phyloP scores from a whole-genome alignment of 371 early-diverging fungal species.

The Mucor piriformis region DNA sequence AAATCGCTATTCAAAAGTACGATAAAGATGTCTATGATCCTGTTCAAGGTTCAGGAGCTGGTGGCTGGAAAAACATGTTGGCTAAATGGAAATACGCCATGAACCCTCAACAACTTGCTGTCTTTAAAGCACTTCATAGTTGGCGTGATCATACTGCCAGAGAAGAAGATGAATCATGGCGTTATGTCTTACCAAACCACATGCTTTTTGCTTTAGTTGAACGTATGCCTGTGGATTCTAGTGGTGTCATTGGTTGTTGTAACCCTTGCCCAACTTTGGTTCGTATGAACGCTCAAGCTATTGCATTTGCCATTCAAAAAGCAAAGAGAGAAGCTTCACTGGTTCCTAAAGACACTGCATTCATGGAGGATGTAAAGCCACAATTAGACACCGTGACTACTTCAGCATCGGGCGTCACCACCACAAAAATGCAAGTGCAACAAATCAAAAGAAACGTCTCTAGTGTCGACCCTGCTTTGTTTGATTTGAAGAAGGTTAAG shows the following conservation, averaged over 20 bases:
- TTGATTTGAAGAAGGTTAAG: conserved; percentile 36
- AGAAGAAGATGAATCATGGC: conserved; percentile 87
- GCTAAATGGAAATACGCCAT: conserved; percentile 68
- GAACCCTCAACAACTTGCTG: conserved; percentile 66
- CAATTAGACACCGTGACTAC: conserved; percentile 7
- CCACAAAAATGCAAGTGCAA: conserved; percentile 7
- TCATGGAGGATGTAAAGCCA: conserved; percentile 22
- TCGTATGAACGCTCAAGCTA: conserved; percentile 77
- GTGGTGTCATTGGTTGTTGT: conserved; percentile 79
- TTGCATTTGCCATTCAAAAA: conserved; percentile 69
- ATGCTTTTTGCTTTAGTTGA: conserved; percentile 81
- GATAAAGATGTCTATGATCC: conserved; percentile 84
- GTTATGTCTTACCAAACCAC: conserved; percentile 92
- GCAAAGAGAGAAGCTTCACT: conserved; percentile 43
- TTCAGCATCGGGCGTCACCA: conserved; percentile 3
- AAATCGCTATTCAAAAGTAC: conserved; percentile 67
- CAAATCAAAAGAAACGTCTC: conserved; percentile 4
- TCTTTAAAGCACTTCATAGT: conserved; percentile 83
- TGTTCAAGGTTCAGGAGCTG: conserved; percentile 68
- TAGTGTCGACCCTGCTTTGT: conserved; percentile 36
- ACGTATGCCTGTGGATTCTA: conserved; percentile 75
- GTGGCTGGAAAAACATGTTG: conserved; percentile 78
- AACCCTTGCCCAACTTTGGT: conserved; percentile 85
- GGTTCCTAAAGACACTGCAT: conserved; percentile 16
- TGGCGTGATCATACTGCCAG: conserved; percentile 94